Evolutionary conservation across 164 flowering plant genomes (phyloP), one percentile per base, ranked within the genome.

Genomic region (Magnolia kwangsiensis): DNA sequence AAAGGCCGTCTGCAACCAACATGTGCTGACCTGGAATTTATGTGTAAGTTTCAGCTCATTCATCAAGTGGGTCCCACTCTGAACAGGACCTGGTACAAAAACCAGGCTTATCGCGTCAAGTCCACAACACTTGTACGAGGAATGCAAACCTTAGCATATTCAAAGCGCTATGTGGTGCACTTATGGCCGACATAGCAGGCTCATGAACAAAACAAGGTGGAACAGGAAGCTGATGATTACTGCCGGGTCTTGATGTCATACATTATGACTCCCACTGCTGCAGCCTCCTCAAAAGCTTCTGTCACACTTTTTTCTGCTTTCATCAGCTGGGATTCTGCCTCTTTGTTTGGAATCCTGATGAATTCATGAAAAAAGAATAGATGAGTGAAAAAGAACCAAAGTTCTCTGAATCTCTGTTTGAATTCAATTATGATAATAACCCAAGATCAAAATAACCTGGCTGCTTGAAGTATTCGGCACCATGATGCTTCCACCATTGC

Each of bases 401-500:
- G 3, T 31, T 0, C 21, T 3, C 68, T 49, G 4, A 19, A n/a
- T n/a, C 58, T 64, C 10, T 21, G 9, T n/a, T 64, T 64, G 21
- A 20, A 64, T 64, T 19, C 1, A 59, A 55, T 45, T n/a, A n/a
- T 7, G 23, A 23, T 72, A 37, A 73, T 61, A 37, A 37, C 45
- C 45, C 45, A 37, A 37, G 45, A 37, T 37, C 6, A 37, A 50
- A 45, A 9, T 11, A 82, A 96, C 99, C 99, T 89, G 71, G 98
- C 94, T 74, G 98, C 96, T 78, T 70, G 75, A 78, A 96, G 96
- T 75, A 96, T 93, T 51, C 94, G 85, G 81, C 98, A 91, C 98
- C 98, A 94, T 71, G 98, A 96, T 77, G 98, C 99, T 87, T 96
- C 99, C 75, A 93, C 95, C 89, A 96, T 73, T 73, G 98, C 97